Evolutionary conservation across 148 eudicot genomes (phyloP).

Genomic region (Camellia lanceoleosa): DNA sequence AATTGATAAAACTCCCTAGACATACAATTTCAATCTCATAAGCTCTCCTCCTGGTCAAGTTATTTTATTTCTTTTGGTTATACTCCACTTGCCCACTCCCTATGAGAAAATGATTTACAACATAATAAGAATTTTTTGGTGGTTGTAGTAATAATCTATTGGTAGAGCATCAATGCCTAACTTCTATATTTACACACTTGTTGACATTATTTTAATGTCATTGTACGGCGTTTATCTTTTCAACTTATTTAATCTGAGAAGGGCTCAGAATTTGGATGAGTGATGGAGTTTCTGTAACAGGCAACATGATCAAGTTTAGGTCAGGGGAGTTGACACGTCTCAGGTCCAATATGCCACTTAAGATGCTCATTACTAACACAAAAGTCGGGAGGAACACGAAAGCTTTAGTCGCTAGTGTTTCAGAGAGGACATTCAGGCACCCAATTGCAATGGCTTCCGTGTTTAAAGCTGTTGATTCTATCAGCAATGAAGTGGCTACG

Average conservation of each 20-base stretch:
- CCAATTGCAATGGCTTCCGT: conserved; percentile 73
- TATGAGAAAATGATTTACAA: neutral
- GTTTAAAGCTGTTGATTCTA: conserved; percentile 82
- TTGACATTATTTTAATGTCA: neutral
- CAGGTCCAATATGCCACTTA: conserved; percentile 63
- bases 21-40: neutral
- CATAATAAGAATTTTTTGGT: neutral
- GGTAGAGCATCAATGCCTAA: neutral
- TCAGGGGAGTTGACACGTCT: conserved; percentile 74
- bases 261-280: neutral
- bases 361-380: conserved; percentile 92
- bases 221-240: neutral
- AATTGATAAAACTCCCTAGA: neutral
- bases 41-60: neutral
- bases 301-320: conserved; percentile 85
- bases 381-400: conserved; percentile 94
- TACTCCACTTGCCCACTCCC: neutral
- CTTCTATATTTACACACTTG: neutral
- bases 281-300: conserved; percentile 39
- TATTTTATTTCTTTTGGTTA: neutral
- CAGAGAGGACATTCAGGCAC: conserved; percentile 71
- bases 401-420: conserved; percentile 86
- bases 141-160: neutral
- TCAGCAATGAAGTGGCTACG: conserved; percentile 74
- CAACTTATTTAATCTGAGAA: neutral